Evolutionary conservation across 1,284 basidiomycete species (phyloP), one percentile per base, ranked within the genome.

Genomic region (Rhodotorula sp.): DNA sequence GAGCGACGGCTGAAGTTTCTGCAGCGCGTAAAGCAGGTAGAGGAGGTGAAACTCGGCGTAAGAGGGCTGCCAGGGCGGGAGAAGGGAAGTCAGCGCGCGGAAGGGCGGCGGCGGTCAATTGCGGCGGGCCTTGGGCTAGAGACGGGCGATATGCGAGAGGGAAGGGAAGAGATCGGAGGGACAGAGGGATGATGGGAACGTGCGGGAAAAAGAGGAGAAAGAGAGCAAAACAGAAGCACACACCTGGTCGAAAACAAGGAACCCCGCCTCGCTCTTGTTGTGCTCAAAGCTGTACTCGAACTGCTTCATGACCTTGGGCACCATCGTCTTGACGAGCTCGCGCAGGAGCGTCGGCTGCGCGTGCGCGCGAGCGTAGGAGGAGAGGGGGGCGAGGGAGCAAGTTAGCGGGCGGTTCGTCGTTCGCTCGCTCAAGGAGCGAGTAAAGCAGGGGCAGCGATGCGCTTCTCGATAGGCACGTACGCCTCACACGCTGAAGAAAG

Each of bases 11-110:
- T 27, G 39, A 22, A 66, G 69, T 25, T 15, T 21, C 0, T 2
- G 6, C 51, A 70, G 60, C 44, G 37, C 53, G 54, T 27, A n/a
- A 46, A 65, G 8, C 19, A 62, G 60, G 60, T 70, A 70, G 54
- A 62, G n/a, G 53, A 61, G 51, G 64, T 66, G 69, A 60, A 59
- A 70, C 37, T 70, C 68, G 64, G 69, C 59, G 55, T 41, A 64
- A 34, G 64, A 61, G 46, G 69, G 69, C 69, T 70, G 53, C 15
- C 21, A 1, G 51, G 2, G 27, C 8, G 25, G 50, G 19, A 25
- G 44, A 1, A 46, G 27, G 27, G 39, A 4, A 32, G 15, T 22
- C 27, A 13, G n/a, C 13, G 44, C 12, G 10, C 4, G 25, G 39
- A 7, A 29, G 6, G 12, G 27, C n/a, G 54, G 25, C 22, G 32